Conservation (phyloP, 495 filamentous ascomycete species). For the Cercophora scortea region DNA sequence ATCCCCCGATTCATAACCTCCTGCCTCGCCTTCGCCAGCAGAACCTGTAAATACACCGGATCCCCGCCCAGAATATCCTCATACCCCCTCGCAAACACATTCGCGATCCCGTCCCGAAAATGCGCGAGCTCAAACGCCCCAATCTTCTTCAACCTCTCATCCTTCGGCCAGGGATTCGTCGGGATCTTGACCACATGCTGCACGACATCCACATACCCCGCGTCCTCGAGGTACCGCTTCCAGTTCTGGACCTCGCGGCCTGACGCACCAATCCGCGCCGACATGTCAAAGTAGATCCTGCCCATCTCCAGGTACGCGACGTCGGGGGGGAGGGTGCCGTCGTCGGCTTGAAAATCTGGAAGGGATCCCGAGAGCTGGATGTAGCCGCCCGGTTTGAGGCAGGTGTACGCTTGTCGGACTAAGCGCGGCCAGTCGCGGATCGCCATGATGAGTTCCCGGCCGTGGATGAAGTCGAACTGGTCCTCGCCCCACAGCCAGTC, state of each 20-base stretch:
- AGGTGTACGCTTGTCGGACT: slow-evolving; percentile 25
- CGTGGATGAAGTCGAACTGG: slow-evolving; percentile 59
- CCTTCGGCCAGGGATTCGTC: slow-evolving; percentile 37
- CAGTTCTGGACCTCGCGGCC: slow-evolving; percentile 39
- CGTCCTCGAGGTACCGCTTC: slow-evolving; percentile 43
- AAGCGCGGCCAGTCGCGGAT: slow-evolving; percentile 50
- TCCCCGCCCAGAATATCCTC: slow-evolving; percentile 5
- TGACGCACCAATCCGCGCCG: slow-evolving; percentile 10
- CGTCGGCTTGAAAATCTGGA: slow-evolving; percentile 14
- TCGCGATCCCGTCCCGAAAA: slow-evolving; percentile 5
- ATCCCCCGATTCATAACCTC: slow-evolving; percentile 3
- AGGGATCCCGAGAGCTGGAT: slow-evolving; percentile 22
- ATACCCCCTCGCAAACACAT: slow-evolving; percentile 8
- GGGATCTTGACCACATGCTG: slow-evolving; percentile 22
- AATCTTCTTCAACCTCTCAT: slow-evolving; percentile 40
- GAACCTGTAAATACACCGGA: slow-evolving; percentile 4
- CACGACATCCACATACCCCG: slow-evolving; percentile 49
- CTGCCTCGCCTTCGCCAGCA: slow-evolving; percentile 4
- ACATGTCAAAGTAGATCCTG: slow-evolving; percentile 16
- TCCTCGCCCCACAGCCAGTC: slow-evolving; percentile 44
- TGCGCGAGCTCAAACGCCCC: slow-evolving; percentile 19
- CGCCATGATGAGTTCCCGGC: slow-evolving; percentile 47
- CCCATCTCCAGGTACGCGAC: slow-evolving; percentile 25
- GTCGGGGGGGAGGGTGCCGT: slow-evolving; percentile 20
- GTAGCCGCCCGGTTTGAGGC: slow-evolving; percentile 34